Evolutionary conservation across 2,329 filamentous ascomycete genomes (phyloP), one percentile per base, ranked within the genome.

Genomic region (Diaporthe vaccinii): DNA sequence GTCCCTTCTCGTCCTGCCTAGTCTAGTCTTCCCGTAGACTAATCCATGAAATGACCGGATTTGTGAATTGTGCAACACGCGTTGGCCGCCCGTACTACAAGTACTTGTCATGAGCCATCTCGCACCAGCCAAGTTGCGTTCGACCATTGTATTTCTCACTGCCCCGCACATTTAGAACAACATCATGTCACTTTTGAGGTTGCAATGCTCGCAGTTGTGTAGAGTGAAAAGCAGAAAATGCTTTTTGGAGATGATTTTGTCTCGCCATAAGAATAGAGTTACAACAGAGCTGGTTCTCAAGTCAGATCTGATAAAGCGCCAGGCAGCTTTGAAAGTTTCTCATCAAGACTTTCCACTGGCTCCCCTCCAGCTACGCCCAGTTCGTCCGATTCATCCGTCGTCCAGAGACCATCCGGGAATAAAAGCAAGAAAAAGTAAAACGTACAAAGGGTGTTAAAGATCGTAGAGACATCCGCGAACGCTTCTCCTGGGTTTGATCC

Each of bases 381-480:
- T 61, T 73, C 71, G 46, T 73, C 46, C 46, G 55, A 55, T 55
- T 73, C 71, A 59, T 73, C 69, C 58, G 31, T 73, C 71, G 36
- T 73, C 58, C 59, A 25, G 49, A 62, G 51, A 65, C 58, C 58
- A 25, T 36, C 61, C 46, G 59, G 57, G 49, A 22, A 59, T 22
- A 28, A 34, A 72, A 39, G 46, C 53, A 59, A 69, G 51, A 53
- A 70, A 53, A 70, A 71, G 41, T 31, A 62, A 72, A 71, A 49
- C 70, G 58, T 65, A 73, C 70, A 73, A 69, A 69, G 49, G 70
- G 58, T 73, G 46, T 39, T 53, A 73, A 73, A 73, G 71, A 73
- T 73, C 71, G 71, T 73, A 59, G 61, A 74, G 58, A 72, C 73
- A 62, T 72, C 49, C 68, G 68, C 72, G 53, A 76, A 62, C 72